These are phyloP conservation scores for Mortierella claussenii DNA, from an alignment of 192 early-diverging fungal species.

Conservation along the genomic window DNA sequence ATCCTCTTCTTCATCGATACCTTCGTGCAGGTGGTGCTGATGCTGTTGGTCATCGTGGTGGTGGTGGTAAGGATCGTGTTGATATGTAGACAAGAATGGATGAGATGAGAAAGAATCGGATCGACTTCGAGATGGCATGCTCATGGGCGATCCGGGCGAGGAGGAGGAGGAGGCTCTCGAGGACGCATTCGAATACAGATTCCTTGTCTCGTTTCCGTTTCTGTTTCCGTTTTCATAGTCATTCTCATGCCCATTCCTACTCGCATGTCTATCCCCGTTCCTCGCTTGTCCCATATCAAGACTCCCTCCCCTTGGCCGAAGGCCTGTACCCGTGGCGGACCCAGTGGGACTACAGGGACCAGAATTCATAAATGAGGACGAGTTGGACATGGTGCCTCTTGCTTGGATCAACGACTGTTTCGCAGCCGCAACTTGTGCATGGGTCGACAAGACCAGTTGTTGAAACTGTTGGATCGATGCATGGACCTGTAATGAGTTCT, in stretches of 20 bases:
- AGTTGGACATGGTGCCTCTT: not conserved
- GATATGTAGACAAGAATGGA: not conserved
- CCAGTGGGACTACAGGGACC: no score
- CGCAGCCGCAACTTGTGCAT: conserved; percentile 23
- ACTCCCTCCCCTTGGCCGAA: not conserved
- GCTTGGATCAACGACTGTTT: conserved; percentile 10
- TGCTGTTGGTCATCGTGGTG: not conserved
- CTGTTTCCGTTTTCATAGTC: not conserved
- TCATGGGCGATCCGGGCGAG: not conserved
- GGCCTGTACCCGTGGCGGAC: no score
- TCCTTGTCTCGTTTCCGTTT: not conserved
- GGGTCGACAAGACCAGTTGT: conserved; percentile 25
- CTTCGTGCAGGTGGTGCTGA: not conserved
- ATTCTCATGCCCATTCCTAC: not conserved
- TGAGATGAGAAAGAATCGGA: not conserved
- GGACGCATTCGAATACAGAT: not conserved
- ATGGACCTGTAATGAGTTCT: conserved; percentile 6
- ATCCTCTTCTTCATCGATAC: not conserved
- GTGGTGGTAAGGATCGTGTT: not conserved
- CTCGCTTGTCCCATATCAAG: no score
- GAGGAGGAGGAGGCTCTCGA: not conserved
- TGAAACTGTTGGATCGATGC: conserved; percentile 21
- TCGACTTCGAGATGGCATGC: not conserved
- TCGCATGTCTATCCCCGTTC: not conserved
- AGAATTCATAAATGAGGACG: no score